A percentile compares a stretch with the other conserved stretches of the same genome.
phyloP scores from a whole-genome alignment of 352 stramenopile species.

The Pythium dissotocum region DNA sequence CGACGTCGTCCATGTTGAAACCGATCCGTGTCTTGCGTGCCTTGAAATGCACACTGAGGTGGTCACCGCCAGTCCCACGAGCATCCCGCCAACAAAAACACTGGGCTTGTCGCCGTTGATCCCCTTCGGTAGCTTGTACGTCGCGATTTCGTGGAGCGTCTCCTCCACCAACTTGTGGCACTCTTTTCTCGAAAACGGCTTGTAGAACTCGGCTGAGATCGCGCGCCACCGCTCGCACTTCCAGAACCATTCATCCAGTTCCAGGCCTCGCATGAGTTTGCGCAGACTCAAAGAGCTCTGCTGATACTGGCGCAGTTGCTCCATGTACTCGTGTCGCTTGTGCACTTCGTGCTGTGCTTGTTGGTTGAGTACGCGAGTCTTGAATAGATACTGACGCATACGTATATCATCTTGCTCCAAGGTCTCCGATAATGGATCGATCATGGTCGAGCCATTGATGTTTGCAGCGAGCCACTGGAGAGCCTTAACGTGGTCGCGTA shows the following conservation, averaged over 20 bases:
- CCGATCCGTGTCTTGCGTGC: not conserved
- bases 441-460: not conserved
- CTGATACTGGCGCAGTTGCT: not conserved
- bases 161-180: not conserved
- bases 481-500: not conserved
- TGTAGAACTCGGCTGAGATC: constrained; percentile 4
- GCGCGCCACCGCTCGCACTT: constrained; percentile 13
- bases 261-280: constrained; percentile 6
- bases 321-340: not conserved
- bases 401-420: not conserved
- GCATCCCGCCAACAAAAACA: not conserved
- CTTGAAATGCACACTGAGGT: not conserved
- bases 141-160: not conserved
- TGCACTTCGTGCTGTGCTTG: not conserved
- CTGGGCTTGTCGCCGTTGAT: not conserved
- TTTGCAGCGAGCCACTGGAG: not conserved
- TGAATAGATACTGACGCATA: not conserved
- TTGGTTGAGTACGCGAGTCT: not conserved
- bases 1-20: not conserved
- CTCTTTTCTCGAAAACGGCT: not conserved
- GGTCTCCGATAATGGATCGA: not conserved
- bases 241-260: constrained; percentile 14
- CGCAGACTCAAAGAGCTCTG: not conserved
- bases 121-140: not conserved
- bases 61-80: not conserved